These are phyloP conservation scores for Neoascochyta sp. DNA, from an alignment of 2,329 filamentous ascomycete genomes.

Conservation along the genomic window DNA sequence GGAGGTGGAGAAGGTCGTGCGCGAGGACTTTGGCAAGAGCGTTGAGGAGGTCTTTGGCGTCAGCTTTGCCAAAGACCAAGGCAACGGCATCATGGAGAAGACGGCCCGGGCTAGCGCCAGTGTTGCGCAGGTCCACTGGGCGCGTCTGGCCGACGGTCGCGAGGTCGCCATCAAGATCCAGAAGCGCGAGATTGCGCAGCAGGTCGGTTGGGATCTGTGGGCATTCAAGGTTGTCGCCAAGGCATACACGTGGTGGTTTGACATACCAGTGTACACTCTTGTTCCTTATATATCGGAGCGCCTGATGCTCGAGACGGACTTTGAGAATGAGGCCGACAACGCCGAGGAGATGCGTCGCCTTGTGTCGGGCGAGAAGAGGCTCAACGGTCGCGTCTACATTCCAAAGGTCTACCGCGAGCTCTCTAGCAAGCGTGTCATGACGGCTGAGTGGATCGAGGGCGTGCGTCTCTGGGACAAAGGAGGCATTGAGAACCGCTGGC, in stretches of 20 bases:
- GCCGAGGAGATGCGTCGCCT: slow-evolving; percentile 77
- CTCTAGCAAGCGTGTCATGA: slow-evolving; percentile 78
- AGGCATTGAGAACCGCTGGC: slow-evolving; percentile 71
- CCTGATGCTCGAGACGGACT: slow-evolving; percentile 91
- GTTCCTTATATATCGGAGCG: slow-evolving; percentile 92
- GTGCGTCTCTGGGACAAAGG: slow-evolving; percentile 90
- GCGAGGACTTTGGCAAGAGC: slow-evolving; percentile 78
- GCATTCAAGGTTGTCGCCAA: slow-evolving; percentile 84
- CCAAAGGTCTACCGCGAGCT: slow-evolving; percentile 80
- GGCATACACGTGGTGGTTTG: slow-evolving; percentile 83
- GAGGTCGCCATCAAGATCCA: slow-evolving; percentile 96
- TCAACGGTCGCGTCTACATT: slow-evolving; percentile 81
- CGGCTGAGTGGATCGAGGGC: slow-evolving; percentile 97
- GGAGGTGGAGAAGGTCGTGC: slow-evolving; percentile 79
- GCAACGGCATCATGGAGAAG: slow-evolving; percentile 65
- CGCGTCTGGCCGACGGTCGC: slow-evolving; percentile 74
- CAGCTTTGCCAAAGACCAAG: slow-evolving; percentile 64
- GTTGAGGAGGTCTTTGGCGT: slow-evolving; percentile 91
- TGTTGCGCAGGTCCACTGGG: slow-evolving; percentile 97
- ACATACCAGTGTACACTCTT: slow-evolving; percentile 85
- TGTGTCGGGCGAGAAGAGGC: slow-evolving; percentile 68
- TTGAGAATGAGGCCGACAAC: slow-evolving; percentile 86
- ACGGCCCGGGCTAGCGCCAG: slow-evolving; percentile 77
- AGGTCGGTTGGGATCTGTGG: slow-evolving; percentile 94
- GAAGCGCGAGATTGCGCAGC: slow-evolving; percentile 86